phyloP scores from a whole-genome alignment of 305 asterid species.

The Fraxinus xanthoxyloides region DNA sequence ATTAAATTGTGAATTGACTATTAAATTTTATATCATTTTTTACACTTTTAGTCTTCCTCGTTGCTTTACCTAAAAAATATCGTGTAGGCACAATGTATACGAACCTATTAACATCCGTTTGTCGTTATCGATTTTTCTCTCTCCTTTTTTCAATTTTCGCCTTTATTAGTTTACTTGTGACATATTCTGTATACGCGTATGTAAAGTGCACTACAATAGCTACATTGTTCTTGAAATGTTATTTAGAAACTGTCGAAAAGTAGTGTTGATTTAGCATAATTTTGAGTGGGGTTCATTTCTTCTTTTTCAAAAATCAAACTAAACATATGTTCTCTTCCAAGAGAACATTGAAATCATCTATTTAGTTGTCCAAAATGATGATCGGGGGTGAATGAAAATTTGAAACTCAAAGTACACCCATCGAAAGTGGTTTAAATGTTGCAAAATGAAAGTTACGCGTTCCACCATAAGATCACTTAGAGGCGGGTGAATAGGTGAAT shows the following conservation, averaged over 20 bases:
- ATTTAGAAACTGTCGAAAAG: neutral
- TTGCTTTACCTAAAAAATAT: neutral
- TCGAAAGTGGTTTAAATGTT: neutral
- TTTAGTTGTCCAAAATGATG: too few relatives aligned
- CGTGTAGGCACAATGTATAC: neutral
- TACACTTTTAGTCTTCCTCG: neutral
- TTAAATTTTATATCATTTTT: too few relatives aligned
- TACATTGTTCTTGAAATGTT: neutral
- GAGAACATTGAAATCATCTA: neutral
- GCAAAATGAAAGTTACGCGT: too few relatives aligned
- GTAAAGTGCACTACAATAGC: neutral
- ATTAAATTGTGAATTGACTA: neutral
- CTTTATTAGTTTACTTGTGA: neutral
- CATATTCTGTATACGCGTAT: too few relatives aligned
- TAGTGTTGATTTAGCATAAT: neutral
- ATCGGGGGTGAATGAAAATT: neutral
- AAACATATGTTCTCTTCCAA: too few relatives aligned
- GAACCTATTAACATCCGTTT: neutral
- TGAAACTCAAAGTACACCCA: neutral
- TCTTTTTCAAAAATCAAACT: too few relatives aligned
- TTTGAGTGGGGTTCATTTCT: neutral
- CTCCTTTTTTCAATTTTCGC: neutral
- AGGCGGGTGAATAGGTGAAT: too few relatives aligned
- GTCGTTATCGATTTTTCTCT: neutral
- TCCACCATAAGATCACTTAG: too few relatives aligned